Base-by-base conservation (phyloP, 768 basidiomycete genomes). In the Tylopilus cervinicoccineus region DNA sequence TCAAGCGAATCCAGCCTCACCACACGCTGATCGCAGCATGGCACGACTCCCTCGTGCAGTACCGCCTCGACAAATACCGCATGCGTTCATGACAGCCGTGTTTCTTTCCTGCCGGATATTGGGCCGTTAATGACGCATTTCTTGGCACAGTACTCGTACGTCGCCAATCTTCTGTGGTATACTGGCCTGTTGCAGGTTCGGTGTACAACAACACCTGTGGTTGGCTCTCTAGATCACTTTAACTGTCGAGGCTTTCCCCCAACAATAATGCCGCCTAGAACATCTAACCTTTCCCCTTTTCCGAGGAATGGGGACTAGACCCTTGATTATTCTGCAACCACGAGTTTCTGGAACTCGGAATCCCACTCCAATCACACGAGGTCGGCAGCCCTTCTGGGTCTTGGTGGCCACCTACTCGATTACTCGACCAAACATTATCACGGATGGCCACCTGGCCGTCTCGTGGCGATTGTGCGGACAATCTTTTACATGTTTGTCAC, bases 391-490 rank as follows among this genome's bases (percentile, higher is more conserved):
- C n/a, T 38, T 29, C 41, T 43, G n/a, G 19, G 16, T 34, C 17
- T 34, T 34, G n/a, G 9, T 3, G 17, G n/a, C 17, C n/a, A 34
- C n/a, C 32, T 33, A n/a, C 23, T 38, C 22, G 26, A 19, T 10
- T n/a, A 32, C 44, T 34, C 28, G 13, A 48, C 33, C 20, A 28
- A 45, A 43, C 34, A 9, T 32, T 33, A 38, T 19, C 7, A 12
- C 27, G 27, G 5, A 12, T n/a, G 9, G 16, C 32, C 29, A 16
- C 29, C 43, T 28, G 28, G 9, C 20, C 24, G 38, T 46, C 27
- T 36, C 20, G 52, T 55, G 65, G 65, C 16, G 55, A 58, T 65
- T 65, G 31, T 58, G 63, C 65, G 63, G 63, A 23, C 41, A 28
- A 27, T 23, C 12, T 29, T 12, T 16, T n/a, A 13, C 13, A 28